Evolutionary conservation across 108 stramenopile species (phyloP).

Genomic region (Nannochloropsis oceanica): DNA sequence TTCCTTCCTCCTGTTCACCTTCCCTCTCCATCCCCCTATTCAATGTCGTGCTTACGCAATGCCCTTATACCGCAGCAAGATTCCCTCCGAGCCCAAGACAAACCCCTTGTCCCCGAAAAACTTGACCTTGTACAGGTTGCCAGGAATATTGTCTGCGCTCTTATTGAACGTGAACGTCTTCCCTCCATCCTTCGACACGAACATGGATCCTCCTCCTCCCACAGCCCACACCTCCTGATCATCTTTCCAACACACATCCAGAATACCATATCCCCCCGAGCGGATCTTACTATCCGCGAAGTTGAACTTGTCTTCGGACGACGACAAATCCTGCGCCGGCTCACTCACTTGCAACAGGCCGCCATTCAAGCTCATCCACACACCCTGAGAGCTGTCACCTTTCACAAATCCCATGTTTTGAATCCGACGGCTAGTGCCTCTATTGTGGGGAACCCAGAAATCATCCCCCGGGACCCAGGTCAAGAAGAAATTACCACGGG

Average conservation of each 20-base stretch:
- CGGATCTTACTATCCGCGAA: constrained; percentile 78
- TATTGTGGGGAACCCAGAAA: constrained; percentile 96
- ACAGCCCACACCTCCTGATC: constrained; percentile 87
- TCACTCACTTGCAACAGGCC: constrained; percentile 47
- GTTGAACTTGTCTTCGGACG: constrained; percentile 45
- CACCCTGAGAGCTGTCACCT: constrained; percentile 69
- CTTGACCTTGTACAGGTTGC: constrained; percentile 89
- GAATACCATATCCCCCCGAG: constrained; percentile 91
- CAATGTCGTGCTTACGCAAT: not conserved
- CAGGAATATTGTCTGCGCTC: constrained; percentile 76
- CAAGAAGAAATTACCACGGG: constrained; percentile 91
- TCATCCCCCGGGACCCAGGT: constrained; percentile 93
- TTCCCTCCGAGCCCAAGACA: constrained; percentile 77
- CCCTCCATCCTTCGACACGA: constrained; percentile 70
- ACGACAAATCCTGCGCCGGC: constrained; percentile 7
- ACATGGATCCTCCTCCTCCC: constrained; percentile 86
- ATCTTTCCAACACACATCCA: constrained; percentile 79
- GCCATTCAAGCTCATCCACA: constrained; percentile 95
- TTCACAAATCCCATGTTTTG: constrained; percentile 93
- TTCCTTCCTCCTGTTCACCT: not conserved
- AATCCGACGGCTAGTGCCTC: constrained; percentile 81
- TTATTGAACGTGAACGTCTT: constrained; percentile 76
- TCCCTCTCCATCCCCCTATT: not conserved
- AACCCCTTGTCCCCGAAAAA: constrained; percentile 88
- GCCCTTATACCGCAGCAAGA: constrained; percentile 62